phyloP scores from a whole-genome alignment of 257 asterid genomes.

The Sherardia arvensis region DNA sequence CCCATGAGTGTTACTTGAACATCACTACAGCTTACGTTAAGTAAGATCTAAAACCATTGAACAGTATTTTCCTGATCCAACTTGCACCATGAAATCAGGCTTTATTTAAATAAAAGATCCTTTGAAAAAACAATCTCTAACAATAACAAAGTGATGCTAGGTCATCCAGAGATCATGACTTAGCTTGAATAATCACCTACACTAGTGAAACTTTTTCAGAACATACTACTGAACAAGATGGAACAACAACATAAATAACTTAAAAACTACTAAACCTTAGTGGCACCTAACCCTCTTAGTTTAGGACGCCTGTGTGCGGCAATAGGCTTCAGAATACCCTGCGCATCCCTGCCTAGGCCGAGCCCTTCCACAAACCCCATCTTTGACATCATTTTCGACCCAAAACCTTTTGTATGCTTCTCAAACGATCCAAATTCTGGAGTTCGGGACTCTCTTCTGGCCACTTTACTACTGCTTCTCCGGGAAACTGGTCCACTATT shows the following conservation, averaged over 20 bases:
- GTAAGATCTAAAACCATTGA: conserved; percentile 14
- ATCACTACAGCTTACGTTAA: background rate
- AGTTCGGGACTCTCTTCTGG: conserved; percentile 18
- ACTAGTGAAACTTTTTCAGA: background rate
- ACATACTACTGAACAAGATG: background rate
- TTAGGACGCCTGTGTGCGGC: conserved; percentile 69
- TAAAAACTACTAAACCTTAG: conserved; percentile 15
- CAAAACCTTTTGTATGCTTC: conserved; percentile 86
- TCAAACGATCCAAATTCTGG: conserved; percentile 59
- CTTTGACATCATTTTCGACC: conserved; percentile 86
- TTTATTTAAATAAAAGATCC: background rate
- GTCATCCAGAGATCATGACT: background rate
- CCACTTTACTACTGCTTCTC: conserved; percentile 23
- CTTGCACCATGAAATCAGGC: background rate
- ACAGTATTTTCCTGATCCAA: background rate
- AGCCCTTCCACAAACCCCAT: conserved; percentile 87
- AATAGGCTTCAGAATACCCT: conserved; percentile 72
- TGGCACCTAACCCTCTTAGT: conserved; percentile 67
- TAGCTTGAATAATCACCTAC: background rate
- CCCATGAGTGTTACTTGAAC: conserved; percentile 18
- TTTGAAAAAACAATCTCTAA: background rate
- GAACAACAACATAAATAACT: background rate
- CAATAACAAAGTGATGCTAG: background rate
- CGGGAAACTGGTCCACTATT: conserved; percentile 16
- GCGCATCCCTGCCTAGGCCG: conserved; percentile 80